These are phyloP conservation scores for Vaccinium corymbosum DNA, from an alignment of 148 eudicot species.

Conservation along the genomic window DNA sequence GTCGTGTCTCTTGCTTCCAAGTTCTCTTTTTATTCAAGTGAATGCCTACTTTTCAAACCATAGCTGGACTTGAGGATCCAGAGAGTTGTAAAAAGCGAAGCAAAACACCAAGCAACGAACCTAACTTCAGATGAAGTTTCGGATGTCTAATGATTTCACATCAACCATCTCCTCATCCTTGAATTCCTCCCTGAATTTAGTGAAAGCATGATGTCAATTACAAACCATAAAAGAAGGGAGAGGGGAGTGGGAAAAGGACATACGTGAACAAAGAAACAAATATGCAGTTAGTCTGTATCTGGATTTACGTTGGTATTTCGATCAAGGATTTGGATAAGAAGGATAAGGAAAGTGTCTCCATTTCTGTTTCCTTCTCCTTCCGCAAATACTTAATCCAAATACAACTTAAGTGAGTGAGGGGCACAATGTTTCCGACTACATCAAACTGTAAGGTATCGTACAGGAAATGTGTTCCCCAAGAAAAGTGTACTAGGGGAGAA, in stretches of 20 bases:
- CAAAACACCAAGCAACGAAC: slow-evolving; percentile 10
- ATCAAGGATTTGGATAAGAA: not conserved
- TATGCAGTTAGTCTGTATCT: not conserved
- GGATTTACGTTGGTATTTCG: not conserved
- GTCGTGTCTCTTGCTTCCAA: not conserved
- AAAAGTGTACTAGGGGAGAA: not conserved
- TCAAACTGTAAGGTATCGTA: not conserved
- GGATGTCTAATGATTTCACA: slow-evolving; percentile 79
- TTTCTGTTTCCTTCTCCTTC: not conserved
- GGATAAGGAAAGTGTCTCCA: not conserved
- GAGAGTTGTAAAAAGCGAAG: not conserved
- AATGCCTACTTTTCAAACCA: not conserved
- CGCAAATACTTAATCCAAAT: not conserved
- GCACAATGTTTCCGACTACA: not conserved
- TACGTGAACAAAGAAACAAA: slow-evolving; percentile 1
- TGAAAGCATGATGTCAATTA: not conserved
- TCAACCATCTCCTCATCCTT: slow-evolving; percentile 84
- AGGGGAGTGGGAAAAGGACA: not conserved
- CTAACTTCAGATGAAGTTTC: slow-evolving; percentile 65
- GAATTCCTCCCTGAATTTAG: slow-evolving; percentile 76
- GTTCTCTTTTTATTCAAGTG: not conserved
- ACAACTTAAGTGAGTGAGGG: not conserved
- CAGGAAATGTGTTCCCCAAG: not conserved
- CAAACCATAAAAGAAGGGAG: not conserved
- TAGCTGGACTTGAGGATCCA: not conserved